Percentiles rank a stretch among this genome's conserved stretches.
These are phyloP conservation scores for Eleusine indica DNA, from an alignment of 176 grass and related monocot species.

Conservation along the genomic window DNA sequence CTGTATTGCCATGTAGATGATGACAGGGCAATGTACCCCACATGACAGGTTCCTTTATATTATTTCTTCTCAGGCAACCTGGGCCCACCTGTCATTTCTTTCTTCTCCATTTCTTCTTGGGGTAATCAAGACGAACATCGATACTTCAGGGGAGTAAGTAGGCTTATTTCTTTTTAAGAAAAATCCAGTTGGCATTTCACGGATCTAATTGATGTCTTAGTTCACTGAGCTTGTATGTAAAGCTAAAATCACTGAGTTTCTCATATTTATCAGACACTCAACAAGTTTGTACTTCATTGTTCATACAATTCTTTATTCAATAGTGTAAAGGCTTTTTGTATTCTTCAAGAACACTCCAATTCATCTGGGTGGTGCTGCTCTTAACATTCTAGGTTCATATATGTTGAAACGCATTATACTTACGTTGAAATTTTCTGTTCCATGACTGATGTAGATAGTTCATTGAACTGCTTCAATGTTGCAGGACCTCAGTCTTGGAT, in stretches of 20 bases:
- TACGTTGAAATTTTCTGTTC: conserved; percentile 1
- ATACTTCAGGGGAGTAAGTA: neutral
- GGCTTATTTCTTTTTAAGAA: neutral
- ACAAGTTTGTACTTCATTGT: neutral
- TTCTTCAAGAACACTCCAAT: conserved; percentile 3
- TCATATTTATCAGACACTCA: conserved; percentile 8
- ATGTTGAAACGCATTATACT: neutral
- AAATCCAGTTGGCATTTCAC: neutral
- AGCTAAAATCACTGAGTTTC: neutral
- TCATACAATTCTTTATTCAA: neutral
- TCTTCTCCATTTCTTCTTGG: neutral
- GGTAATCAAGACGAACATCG: neutral
- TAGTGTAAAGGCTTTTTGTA: neutral
- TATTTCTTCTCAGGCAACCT: neutral
- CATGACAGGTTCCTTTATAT: neutral
- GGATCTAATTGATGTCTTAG: conserved; percentile 1
- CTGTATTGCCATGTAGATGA: neutral
- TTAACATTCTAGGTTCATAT: conserved; percentile 13
- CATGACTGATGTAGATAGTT: conserved; percentile 10
- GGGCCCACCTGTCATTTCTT: neutral
- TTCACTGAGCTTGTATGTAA: neutral
- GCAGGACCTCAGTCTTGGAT: conserved; percentile 59
- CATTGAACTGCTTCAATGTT: conserved; percentile 32
- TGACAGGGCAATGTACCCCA: neutral
- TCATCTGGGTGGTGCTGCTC: neutral